Percentiles rank a stretch among this genome's conserved stretches.
phyloP scores from a whole-genome alignment of 2,329 filamentous ascomycete species.

The Ceratocystis diversiconidia region DNA sequence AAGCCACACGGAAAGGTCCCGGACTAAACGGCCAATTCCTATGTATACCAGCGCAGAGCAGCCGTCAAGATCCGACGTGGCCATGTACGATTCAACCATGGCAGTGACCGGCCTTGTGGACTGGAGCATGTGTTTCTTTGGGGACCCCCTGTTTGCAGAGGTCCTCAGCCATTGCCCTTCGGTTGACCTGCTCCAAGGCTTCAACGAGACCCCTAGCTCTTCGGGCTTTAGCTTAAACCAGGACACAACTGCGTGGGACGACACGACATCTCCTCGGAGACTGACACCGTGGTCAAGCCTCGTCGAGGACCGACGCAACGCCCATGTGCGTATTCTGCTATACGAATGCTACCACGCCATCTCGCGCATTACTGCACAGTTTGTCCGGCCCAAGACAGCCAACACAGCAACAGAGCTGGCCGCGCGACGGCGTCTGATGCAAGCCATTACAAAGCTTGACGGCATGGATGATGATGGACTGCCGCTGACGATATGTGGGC shows the following conservation, averaged over 20 bases:
- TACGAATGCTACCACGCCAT: constrained; percentile 46
- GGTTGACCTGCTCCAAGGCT: constrained; percentile 35
- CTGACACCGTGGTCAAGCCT: constrained; percentile 20
- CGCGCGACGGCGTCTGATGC: constrained; percentile 37
- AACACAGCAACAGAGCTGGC: constrained; percentile 38
- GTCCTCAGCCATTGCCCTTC: constrained; percentile 34
- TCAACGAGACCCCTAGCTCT: constrained; percentile 22
- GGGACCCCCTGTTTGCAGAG: constrained; percentile 41
- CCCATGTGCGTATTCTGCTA: constrained; percentile 35
- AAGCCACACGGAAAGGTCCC: background rate
- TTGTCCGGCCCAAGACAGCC: constrained; percentile 37
- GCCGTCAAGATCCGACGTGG: background rate
- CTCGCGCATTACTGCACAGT: constrained; percentile 38
- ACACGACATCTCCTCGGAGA: background rate
- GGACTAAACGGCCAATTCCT: background rate
- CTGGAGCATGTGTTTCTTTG: constrained; percentile 46
- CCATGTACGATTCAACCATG: constrained; percentile 20
- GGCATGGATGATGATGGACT: constrained; percentile 20
- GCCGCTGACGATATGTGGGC: background rate
- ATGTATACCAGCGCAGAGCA: background rate
- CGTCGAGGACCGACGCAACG: constrained; percentile 32
- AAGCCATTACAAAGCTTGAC: constrained; percentile 34
- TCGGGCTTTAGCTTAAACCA: constrained; percentile 25
- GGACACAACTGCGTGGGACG: background rate
- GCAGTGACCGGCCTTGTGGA: constrained; percentile 38